These are phyloP conservation scores for Diplodia sapinea DNA, from an alignment of 2,329 filamentous ascomycete genomes.

Conservation along the genomic window DNA sequence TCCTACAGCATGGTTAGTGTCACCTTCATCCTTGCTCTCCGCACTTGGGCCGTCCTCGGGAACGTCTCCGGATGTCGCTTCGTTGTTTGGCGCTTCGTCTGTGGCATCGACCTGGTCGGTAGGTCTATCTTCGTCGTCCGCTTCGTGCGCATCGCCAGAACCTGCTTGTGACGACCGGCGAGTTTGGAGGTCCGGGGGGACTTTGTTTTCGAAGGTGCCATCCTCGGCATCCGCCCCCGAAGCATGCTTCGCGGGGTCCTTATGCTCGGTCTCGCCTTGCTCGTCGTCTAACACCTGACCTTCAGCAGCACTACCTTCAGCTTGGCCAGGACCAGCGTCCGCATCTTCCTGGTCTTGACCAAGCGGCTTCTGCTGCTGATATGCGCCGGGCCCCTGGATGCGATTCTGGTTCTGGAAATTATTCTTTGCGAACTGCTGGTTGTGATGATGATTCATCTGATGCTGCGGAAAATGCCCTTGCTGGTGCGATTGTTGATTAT, in stretches of 20 bases:
- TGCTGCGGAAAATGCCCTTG: slow-evolving; percentile 46
- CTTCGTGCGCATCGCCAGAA: slow-evolving; percentile 19
- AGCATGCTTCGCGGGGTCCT: slow-evolving; percentile 8
- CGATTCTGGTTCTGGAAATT: slow-evolving; percentile 74
- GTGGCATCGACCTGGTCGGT: slow-evolving; percentile 12
- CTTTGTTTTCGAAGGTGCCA: slow-evolving; percentile 36
- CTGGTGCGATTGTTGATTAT: slow-evolving; percentile 57
- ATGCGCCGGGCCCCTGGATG: slow-evolving; percentile 71
- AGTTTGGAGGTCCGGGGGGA: slow-evolving; percentile 33
- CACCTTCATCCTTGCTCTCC: slow-evolving; percentile 33
- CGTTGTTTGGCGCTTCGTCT: slow-evolving; percentile 17
- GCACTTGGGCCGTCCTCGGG: slow-evolving; percentile 34
- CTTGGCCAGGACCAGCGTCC: slow-evolving; percentile 33
- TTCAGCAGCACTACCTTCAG: slow-evolving; percentile 29
- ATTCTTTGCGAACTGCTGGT: slow-evolving; percentile 63
- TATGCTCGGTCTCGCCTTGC: slow-evolving; percentile 12
- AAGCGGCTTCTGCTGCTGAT: slow-evolving; percentile 45
- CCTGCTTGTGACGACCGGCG: slow-evolving; percentile 40
- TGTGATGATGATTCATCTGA: slow-evolving; percentile 58
- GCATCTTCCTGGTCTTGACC: slow-evolving; percentile 50
- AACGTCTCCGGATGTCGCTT: background rate
- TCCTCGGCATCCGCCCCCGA: slow-evolving; percentile 34
- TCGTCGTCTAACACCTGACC: slow-evolving; percentile 18
- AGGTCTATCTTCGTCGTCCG: slow-evolving; percentile 26
- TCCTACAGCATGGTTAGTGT: slow-evolving; percentile 28